These are phyloP conservation scores for Colletotrichum chlorophyti DNA, from an alignment of 2,329 filamentous ascomycete genomes.

Conservation along the genomic window DNA sequence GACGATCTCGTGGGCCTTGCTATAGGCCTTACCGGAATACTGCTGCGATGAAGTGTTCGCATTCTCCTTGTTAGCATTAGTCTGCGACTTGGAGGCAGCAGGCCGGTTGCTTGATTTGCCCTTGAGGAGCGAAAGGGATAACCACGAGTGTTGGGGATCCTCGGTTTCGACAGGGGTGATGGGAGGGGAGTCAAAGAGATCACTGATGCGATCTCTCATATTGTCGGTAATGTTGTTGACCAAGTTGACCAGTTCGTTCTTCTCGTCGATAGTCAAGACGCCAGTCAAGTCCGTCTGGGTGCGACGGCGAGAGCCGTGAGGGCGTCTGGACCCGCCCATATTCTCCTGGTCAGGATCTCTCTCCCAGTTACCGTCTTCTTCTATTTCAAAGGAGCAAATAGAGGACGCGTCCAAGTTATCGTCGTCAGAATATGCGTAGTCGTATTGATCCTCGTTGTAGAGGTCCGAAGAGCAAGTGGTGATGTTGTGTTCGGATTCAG, in stretches of 20 bases:
- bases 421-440: slow-evolving; percentile 21
- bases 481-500: slow-evolving; percentile 9
- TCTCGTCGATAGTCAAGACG: slow-evolving; percentile 55
- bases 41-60: slow-evolving; percentile 21
- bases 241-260: slow-evolving; percentile 58
- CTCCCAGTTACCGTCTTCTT: slow-evolving; percentile 27
- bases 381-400: slow-evolving; percentile 25
- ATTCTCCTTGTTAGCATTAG: slow-evolving; percentile 12
- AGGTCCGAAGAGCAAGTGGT: slow-evolving; percentile 18
- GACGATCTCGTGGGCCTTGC: slow-evolving; percentile 36
- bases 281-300: slow-evolving; percentile 55
- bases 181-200: slow-evolving; percentile 57
- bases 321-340: slow-evolving; percentile 24
- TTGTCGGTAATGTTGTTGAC: slow-evolving; percentile 59
- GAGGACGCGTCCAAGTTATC: slow-evolving; percentile 25
- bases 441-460: slow-evolving; percentile 21
- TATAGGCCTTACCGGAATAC: slow-evolving; percentile 31
- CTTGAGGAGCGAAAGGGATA: slow-evolving; percentile 41
- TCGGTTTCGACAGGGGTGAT: slow-evolving; percentile 39
- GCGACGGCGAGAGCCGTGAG: slow-evolving; percentile 19
- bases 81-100: slow-evolving; percentile 7
- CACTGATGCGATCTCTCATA: slow-evolving; percentile 59
- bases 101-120: slow-evolving; percentile 6
- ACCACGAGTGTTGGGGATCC: slow-evolving; percentile 42
- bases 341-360: slow-evolving; percentile 11